A percentile compares a stretch with the other conserved stretches of the same genome.
phyloP scores from a whole-genome alignment of 345 rosid species.

The Hibiscus trionum region DNA sequence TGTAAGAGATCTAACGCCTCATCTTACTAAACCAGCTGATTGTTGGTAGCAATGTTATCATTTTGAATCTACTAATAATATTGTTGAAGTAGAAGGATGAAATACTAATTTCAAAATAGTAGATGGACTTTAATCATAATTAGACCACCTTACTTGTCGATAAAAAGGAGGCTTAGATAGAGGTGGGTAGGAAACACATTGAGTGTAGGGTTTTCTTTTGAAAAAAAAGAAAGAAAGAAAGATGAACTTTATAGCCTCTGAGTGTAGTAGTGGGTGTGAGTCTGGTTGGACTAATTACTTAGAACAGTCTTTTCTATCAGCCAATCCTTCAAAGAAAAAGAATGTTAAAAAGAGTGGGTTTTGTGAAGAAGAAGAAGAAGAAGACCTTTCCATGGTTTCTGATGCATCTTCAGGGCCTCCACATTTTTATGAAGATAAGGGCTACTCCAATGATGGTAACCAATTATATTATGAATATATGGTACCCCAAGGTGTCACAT shows the following conservation, averaged over 20 bases:
- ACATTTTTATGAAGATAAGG: constrained; percentile 41
- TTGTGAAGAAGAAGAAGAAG: constrained; percentile 43
- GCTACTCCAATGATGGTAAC: constrained; percentile 15
- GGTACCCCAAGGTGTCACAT: constrained; percentile 12
- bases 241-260: constrained; percentile 45
- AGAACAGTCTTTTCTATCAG: constrained; percentile 50
- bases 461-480: constrained; percentile 8
- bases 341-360: constrained; percentile 10
- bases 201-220: not conserved
- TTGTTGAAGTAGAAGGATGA: not conserved
- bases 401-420: constrained; percentile 99
- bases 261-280: constrained; percentile 73
- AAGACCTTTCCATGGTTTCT: constrained; percentile 86
- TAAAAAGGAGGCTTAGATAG: not conserved
- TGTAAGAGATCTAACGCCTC: too few species aligned
- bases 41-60: too few species aligned
- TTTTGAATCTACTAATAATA: not conserved
- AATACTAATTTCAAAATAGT: not conserved
- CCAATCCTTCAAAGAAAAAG: constrained; percentile 23
- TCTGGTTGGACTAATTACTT: constrained; percentile 96
- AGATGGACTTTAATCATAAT: not conserved
- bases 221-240: not conserved
- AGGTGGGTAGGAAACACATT: not conserved
- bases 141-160: not conserved
- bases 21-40: too few species aligned